A percentile compares a stretch with the other conserved stretches of the same genome.
These are phyloP conservation scores for Phyllosticta paracitricarpa DNA, from an alignment of 2,329 filamentous ascomycete species.

Conservation along the genomic window DNA sequence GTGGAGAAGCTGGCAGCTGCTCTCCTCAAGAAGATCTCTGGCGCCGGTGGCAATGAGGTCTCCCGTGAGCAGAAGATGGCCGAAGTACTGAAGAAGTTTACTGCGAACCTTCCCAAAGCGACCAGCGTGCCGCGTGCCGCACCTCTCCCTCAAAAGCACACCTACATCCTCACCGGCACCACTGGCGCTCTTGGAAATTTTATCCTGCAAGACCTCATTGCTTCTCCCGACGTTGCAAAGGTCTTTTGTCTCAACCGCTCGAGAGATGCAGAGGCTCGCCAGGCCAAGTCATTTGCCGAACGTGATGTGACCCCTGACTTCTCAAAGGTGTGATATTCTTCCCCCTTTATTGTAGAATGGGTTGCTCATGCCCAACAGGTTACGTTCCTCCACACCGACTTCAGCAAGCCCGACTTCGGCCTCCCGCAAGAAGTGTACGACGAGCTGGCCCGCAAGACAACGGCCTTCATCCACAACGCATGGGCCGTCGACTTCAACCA, in stretches of 20 bases:
- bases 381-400: constrained; percentile 10
- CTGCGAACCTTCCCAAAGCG: constrained; percentile 12
- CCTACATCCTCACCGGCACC: constrained; percentile 13
- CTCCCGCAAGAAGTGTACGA: constrained; percentile 5
- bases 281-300: neutral
- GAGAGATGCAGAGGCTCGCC: neutral
- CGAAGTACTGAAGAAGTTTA: constrained; percentile 22
- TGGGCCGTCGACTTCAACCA: constrained; percentile 31
- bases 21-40: constrained; percentile 5
- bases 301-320: constrained; percentile 3
- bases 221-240: constrained; percentile 3
- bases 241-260: constrained; percentile 13
- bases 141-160: constrained; percentile 2
- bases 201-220: constrained; percentile 12
- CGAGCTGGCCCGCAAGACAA: constrained; percentile 10
- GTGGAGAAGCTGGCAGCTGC: constrained; percentile 17
- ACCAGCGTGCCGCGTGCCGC: neutral
- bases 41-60: neutral
- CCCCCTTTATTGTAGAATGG: neutral
- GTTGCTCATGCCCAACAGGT: neutral
- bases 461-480: constrained; percentile 26
- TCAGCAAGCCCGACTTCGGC: constrained; percentile 10
- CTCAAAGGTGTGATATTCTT: neutral
- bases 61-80: constrained; percentile 17
- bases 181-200: constrained; percentile 13